A percentile compares a stretch with the other conserved stretches of the same genome.
Conservation (phyloP, 2,329 filamentous ascomycete species). For the Penicillium sp. region DNA sequence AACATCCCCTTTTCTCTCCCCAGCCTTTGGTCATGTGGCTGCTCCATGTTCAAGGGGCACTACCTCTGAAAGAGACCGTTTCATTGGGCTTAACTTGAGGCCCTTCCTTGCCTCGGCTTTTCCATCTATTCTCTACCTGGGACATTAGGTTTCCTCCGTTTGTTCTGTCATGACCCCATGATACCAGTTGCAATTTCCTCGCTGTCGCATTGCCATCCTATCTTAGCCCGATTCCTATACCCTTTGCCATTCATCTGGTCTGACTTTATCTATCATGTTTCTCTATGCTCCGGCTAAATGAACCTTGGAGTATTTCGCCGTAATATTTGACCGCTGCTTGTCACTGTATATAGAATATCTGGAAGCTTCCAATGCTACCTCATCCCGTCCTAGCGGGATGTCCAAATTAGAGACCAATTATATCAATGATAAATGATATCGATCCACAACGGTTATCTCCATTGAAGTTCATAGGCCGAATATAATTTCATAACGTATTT, state of each 20-base stretch:
- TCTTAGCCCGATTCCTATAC: constrained; percentile 15
- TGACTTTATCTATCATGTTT: background rate
- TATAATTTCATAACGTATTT: background rate
- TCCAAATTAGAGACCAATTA: background rate
- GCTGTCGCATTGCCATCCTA: constrained; percentile 4
- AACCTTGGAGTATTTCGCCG: constrained; percentile 1
- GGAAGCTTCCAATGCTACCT: background rate
- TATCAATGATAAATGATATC: background rate
- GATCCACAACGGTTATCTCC: background rate
- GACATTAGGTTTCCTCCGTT: background rate
- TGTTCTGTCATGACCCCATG: constrained; percentile 16
- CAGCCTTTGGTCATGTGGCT: background rate
- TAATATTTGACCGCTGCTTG: background rate
- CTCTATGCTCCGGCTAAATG: background rate
- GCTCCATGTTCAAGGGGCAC: background rate
- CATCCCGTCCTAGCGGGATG: background rate
- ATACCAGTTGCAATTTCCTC: constrained; percentile 13
- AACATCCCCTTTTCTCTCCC: background rate
- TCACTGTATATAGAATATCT: constrained; percentile 9
- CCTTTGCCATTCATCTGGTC: constrained; percentile 9
- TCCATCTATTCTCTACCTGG: background rate
- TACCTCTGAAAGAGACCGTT: background rate
- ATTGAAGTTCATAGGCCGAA: background rate
- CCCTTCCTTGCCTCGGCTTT: background rate
- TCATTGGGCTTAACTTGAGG: background rate